A percentile compares a stretch with the other conserved stretches of the same genome.
phyloP scores from a whole-genome alignment of 441 rosid genomes.

The Adansonia gregorii region DNA sequence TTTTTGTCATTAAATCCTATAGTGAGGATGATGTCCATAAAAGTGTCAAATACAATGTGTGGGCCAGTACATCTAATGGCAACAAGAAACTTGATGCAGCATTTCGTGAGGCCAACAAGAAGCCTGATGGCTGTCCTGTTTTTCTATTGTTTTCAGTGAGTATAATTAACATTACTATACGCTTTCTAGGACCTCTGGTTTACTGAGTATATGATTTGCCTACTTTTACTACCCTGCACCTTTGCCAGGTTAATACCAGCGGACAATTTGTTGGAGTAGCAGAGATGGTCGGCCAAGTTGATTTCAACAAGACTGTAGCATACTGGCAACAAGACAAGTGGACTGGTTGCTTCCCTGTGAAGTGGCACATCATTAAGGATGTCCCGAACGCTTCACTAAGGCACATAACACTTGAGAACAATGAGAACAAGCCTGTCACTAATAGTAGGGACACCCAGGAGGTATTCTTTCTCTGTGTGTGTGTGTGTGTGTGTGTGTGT shows the following conservation, averaged over 20 bases:
- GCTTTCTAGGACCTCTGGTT: not conserved
- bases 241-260: constrained; percentile 68
- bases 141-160: constrained; percentile 91
- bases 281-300: constrained; percentile 73
- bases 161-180: constrained; percentile 10
- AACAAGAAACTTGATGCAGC: constrained; percentile 89
- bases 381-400: constrained; percentile 65
- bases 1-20: constrained; percentile 72
- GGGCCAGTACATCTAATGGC: constrained; percentile 79
- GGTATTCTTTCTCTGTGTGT: constrained; percentile 36
- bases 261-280: constrained; percentile 80
- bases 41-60: constrained; percentile 64
- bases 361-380: constrained; percentile 76
- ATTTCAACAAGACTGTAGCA: constrained; percentile 64
- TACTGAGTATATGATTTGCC: not conserved
- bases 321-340: constrained; percentile 89
- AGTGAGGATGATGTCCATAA: constrained; percentile 84
- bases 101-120: constrained; percentile 62
- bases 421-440: constrained; percentile 80
- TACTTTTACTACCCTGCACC: constrained; percentile 2
- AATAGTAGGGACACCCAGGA: constrained; percentile 85
- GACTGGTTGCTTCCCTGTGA: constrained; percentile 76
- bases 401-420: constrained; percentile 62
- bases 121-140: constrained; percentile 63
- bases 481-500: not conserved